Evolutionary conservation across 225 moss, liverwort and hornwort genomes (phyloP), one percentile per base, ranked within the genome.

Genomic region (Bryum argenteum): DNA sequence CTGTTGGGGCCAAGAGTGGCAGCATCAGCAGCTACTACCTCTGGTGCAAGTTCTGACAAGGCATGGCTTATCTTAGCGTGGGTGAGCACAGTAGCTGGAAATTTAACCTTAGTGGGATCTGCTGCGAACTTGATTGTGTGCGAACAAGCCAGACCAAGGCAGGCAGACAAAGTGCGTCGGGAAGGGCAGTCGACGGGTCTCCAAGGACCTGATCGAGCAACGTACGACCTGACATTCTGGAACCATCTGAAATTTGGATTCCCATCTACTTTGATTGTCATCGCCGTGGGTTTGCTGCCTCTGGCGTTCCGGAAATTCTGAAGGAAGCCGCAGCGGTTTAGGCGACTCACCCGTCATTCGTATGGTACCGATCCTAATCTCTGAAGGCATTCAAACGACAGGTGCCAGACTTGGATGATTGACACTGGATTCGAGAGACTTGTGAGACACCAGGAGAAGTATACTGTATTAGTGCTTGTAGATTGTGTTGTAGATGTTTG

Each of bases 81-180:
- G 96, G 96, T 97, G 56, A 97, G 96, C 54, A 97, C 96, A 21
- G 96, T 94, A 48, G 96, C 96, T 54, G 96, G 96, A 42, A 97
- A 97, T 63, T 50, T 97, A 59, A 97, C 96, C 10, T 63, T 97
- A 60, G 62, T 97, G 7, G 94, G 97, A 1, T 97, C 97, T 18
- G 94, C 94, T 50, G 97, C 97, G 26, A 94, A 94, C 16, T 74
- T 97, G 9, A 94, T 97, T 8, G 94, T 97, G 11, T 85, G 82
- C 68, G 97, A 97, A 73, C 81, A 97, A 81, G 97, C 97, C 21
- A 83, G 90, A 61, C 75, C 73, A 20, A 71, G 86, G 44, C 16
- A 63, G 4, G 54, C 50, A 33, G 76, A 79, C 11, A 63, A 22
- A 72, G 18, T 20, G 65, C 47, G 5, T 10, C 20, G 10, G 40